Conservation (phyloP, 805 yeast genomes). For the Hanseniaspora guilliermondii region DNA sequence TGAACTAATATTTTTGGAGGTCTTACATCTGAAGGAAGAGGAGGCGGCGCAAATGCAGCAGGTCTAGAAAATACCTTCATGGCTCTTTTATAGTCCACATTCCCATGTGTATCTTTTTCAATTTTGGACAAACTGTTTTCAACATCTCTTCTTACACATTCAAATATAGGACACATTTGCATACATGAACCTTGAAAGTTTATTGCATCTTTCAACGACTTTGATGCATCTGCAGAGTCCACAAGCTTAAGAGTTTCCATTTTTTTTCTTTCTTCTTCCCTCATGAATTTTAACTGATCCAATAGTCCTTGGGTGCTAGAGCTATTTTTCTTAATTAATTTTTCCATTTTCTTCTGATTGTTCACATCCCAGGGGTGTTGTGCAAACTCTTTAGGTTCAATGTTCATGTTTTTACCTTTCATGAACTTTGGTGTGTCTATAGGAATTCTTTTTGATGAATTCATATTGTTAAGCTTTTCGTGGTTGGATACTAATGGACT, state of each 20-base stretch:
- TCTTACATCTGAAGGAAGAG: slow-evolving; percentile 92
- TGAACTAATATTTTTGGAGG: slow-evolving; percentile 66
- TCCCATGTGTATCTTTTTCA: slow-evolving; percentile 52
- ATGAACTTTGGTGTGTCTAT: slow-evolving; percentile 30
- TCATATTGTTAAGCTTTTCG: background rate
- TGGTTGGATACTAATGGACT: background rate
- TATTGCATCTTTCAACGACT: slow-evolving; percentile 79
- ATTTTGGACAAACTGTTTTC: slow-evolving; percentile 74
- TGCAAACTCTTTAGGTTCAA: slow-evolving; percentile 22
- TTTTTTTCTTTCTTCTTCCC: slow-evolving; percentile 58
- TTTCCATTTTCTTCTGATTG: slow-evolving; percentile 54
- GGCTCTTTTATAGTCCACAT: slow-evolving; percentile 49
- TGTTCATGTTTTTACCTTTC: slow-evolving; percentile 29
- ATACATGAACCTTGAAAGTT: slow-evolving; percentile 74
- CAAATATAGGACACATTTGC: slow-evolving; percentile 93
- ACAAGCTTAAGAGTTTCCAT: slow-evolving; percentile 78
- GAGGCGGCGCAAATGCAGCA: slow-evolving; percentile 97
- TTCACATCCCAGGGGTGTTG: slow-evolving; percentile 56
- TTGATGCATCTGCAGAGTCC: slow-evolving; percentile 72
- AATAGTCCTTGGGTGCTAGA: slow-evolving; percentile 46
- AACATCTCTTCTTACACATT: slow-evolving; percentile 71
- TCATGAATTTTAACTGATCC: slow-evolving; percentile 59
- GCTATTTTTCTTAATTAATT: slow-evolving; percentile 35
- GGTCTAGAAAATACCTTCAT: slow-evolving; percentile 92
- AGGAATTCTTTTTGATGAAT: background rate